Conservation (phyloP, 768 basidiomycete genomes). For the Phylloporus scabripes region DNA sequence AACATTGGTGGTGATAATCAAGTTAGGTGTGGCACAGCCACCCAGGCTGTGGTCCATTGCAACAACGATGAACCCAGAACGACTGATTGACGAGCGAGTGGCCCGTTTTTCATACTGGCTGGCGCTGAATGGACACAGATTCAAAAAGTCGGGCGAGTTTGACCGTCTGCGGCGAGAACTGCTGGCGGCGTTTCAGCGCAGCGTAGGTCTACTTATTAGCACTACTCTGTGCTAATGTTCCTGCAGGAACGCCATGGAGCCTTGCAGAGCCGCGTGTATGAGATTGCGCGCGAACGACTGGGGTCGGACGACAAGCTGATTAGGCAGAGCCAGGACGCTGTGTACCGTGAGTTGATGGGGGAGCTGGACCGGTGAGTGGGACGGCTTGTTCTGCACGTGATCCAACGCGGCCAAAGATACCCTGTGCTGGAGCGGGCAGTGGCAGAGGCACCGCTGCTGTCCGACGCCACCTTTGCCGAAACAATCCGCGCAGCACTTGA, state of each 20-base stretch:
- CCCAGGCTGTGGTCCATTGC: not conserved
- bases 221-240: not conserved
- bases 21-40: slow-evolving; percentile 12
- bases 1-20: slow-evolving; percentile 32
- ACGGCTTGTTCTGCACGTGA: not conserved
- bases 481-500: slow-evolving; percentile 40
- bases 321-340: slow-evolving; percentile 45
- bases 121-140: slow-evolving; percentile 37
- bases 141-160: slow-evolving; percentile 77
- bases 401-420: slow-evolving; percentile 33
- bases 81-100: slow-evolving; percentile 61
- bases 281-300: slow-evolving; percentile 55
- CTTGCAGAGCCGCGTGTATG: slow-evolving; percentile 55
- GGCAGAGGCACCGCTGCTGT: slow-evolving; percentile 42
- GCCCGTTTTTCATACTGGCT: not conserved
- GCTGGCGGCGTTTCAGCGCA: slow-evolving; percentile 53
- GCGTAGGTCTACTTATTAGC: slow-evolving; percentile 33
- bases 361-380: slow-evolving; percentile 60
- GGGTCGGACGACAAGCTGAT: slow-evolving; percentile 49
- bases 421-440: slow-evolving; percentile 63
- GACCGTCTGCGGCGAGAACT: slow-evolving; percentile 66
- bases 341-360: slow-evolving; percentile 61
- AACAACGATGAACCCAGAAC: slow-evolving; percentile 38
- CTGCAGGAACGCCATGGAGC: slow-evolving; percentile 33
- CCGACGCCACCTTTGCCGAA: slow-evolving; percentile 42